These are phyloP conservation scores for Rosa chinensis DNA, from an alignment of 306 rosid genomes.

Conservation along the genomic window DNA sequence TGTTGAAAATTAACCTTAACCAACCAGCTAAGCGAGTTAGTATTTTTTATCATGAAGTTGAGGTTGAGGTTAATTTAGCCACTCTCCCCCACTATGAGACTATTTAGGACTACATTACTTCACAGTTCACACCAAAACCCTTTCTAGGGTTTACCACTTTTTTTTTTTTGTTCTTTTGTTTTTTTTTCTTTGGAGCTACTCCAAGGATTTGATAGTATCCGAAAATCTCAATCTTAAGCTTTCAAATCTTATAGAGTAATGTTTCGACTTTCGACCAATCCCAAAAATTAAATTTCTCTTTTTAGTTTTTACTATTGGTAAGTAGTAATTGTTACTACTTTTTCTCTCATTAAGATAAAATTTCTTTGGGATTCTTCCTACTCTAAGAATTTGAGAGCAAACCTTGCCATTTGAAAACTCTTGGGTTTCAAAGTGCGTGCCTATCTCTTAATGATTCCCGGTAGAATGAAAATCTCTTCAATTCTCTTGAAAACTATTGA, in stretches of 20 bases:
- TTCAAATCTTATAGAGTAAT: neutral
- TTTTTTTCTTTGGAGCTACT: neutral
- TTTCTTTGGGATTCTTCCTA: neutral
- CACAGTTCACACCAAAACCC: neutral
- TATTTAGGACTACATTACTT: slow-evolving; percentile 3
- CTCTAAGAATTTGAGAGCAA: neutral
- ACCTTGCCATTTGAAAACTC: slow-evolving; percentile 13
- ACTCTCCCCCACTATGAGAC: slow-evolving; percentile 3
- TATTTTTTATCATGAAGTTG: neutral
- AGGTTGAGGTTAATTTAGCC: neutral
- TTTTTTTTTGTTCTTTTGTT: neutral
- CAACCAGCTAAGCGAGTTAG: neutral
- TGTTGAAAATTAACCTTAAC: neutral
- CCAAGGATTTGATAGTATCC: neutral
- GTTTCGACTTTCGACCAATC: neutral
- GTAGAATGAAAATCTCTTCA: neutral
- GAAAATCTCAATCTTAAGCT: neutral
- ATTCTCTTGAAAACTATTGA: neutral
- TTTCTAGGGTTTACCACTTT: neutral
- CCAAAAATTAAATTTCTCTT: neutral
- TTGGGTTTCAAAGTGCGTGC: slow-evolving; percentile 14
- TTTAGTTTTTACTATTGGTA: neutral
- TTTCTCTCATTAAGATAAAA: slow-evolving; percentile 11
- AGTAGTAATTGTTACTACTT: neutral
- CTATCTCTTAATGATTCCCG: slow-evolving; percentile 11